A percentile compares a stretch with the other conserved stretches of the same genome.
These are phyloP conservation scores for Cordyceps javanica DNA, from an alignment of 2,329 filamentous ascomycete species.

Conservation along the genomic window DNA sequence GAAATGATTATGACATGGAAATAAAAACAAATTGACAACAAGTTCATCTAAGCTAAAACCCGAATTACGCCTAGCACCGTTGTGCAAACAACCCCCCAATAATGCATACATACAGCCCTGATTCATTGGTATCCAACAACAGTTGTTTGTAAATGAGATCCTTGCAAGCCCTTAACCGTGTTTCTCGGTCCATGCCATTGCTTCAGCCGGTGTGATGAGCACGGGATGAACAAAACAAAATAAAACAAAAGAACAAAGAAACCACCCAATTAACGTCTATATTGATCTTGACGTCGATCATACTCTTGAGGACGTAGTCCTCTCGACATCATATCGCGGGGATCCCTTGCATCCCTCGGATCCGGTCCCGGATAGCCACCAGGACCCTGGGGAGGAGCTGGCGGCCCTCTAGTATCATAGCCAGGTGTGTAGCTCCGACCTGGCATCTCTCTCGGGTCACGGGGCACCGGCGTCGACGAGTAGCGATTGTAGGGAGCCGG, in stretches of 20 bases:
- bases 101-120: neutral
- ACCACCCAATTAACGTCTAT: conserved; percentile 31
- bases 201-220: neutral
- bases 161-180: neutral
- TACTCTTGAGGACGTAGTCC: conserved; percentile 41
- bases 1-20: neutral
- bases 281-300: conserved; percentile 38
- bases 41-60: neutral
- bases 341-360: conserved; percentile 28
- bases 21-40: neutral
- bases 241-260: neutral
- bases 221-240: neutral
- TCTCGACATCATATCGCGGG: conserved; percentile 35
- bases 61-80: neutral
- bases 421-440: conserved; percentile 41
- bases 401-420: conserved; percentile 35
- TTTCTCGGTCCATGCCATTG: neutral
- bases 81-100: neutral
- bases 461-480: conserved; percentile 35
- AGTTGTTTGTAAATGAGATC: neutral
- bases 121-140: conserved; percentile 6
- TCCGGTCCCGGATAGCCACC: conserved; percentile 17
- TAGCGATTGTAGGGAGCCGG: conserved; percentile 39
- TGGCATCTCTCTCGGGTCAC: conserved; percentile 36
- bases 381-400: conserved; percentile 20